A percentile compares a stretch with the other conserved stretches of the same genome.
Evolutionary conservation across 2,329 filamentous ascomycete genomes (phyloP).

Genomic region (Fusarium dimerum): DNA sequence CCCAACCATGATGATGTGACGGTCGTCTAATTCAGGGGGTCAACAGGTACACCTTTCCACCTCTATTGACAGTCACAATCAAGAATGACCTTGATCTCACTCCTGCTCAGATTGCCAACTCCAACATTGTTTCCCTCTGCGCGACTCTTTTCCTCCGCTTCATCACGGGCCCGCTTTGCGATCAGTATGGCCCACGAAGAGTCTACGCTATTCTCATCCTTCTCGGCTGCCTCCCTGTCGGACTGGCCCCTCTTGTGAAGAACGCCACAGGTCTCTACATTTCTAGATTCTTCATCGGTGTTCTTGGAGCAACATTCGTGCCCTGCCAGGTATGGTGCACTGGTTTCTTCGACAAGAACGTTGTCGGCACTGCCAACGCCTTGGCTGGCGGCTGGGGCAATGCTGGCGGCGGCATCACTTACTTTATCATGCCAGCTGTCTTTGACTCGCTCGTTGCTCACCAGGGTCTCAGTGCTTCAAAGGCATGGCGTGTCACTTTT

Average conservation of each 20-base stretch:
- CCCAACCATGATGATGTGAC: background rate
- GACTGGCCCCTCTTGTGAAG: conserved; percentile 75
- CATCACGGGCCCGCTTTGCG: conserved; percentile 80
- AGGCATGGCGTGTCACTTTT: conserved; percentile 84
- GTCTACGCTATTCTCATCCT: conserved; percentile 81
- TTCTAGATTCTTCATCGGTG: conserved; percentile 78
- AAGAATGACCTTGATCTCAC: conserved; percentile 74
- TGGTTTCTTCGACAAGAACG: conserved; percentile 89
- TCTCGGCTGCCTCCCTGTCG: conserved; percentile 76
- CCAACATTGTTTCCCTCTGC: conserved; percentile 80
- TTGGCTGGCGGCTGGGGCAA: conserved; percentile 85
- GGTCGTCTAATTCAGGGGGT: conserved; percentile 10
- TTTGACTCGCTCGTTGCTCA: conserved; percentile 71
- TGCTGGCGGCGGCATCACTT: conserved; percentile 85
- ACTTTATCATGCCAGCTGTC: conserved; percentile 91
- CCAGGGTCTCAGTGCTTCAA: conserved; percentile 61
- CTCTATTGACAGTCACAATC: conserved; percentile 76
- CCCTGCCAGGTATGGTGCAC: conserved; percentile 93
- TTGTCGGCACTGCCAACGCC: conserved; percentile 86
- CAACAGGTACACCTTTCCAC: conserved; percentile 76
- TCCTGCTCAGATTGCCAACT: conserved; percentile 75
- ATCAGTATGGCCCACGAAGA: conserved; percentile 76
- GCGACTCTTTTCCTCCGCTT: conserved; percentile 73
- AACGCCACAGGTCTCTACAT: conserved; percentile 64
- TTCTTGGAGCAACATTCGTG: conserved; percentile 77